Evolutionary conservation across 2,329 filamentous ascomycete species (phyloP), one percentile per base, ranked within the genome.

Genomic region (Macroventuria anomochaeta): DNA sequence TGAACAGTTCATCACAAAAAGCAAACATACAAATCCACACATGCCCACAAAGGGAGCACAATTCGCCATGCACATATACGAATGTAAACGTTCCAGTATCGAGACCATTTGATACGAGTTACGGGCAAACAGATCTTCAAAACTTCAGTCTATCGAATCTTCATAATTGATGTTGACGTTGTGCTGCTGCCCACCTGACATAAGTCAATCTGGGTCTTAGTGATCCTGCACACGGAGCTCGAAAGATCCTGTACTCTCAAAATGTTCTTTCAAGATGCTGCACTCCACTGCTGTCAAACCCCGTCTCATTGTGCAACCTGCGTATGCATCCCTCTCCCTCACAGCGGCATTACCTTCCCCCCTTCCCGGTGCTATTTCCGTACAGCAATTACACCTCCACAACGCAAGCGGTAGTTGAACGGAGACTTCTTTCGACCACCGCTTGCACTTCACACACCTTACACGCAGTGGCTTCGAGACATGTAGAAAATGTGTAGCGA

Each of bases 1-100:
- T 31, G 41, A 52, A 46, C 48, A 46, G 44, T 48, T 54, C 51
- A 40, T 54, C 51, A 49, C 44, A 54, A 54, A 54, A 54, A 54
- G 51, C 51, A 54, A 54, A 49, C 34, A 49, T 34, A 12, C 28
- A 37, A 34, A 42, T n/a, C 48, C 46, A 48, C 39, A 40, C 21
- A 11, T 17, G 20, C 8, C 18, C 28, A 49, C 44, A 25, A 46
- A 44, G 8, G 13, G 39, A 36, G 44, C 39, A 49, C 25, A 44
- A 36, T 13, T 33, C 17, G 44, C 44, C 37, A 40, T 17, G 21
- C 17, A 36, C 23, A 29, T 36, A 29, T 29, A 38, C 25, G 37
- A 23, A n/a, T 32, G 10, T 7, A 23, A 23, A 31, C 5, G n/a
- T 29, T 26, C 26, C 10, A 10, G 8, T 18, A 20, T 23, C 34